A percentile compares a stretch with the other conserved stretches of the same genome.
Conservation (phyloP, 495 filamentous ascomycete genomes). For the Xylaria intraflava region DNA sequence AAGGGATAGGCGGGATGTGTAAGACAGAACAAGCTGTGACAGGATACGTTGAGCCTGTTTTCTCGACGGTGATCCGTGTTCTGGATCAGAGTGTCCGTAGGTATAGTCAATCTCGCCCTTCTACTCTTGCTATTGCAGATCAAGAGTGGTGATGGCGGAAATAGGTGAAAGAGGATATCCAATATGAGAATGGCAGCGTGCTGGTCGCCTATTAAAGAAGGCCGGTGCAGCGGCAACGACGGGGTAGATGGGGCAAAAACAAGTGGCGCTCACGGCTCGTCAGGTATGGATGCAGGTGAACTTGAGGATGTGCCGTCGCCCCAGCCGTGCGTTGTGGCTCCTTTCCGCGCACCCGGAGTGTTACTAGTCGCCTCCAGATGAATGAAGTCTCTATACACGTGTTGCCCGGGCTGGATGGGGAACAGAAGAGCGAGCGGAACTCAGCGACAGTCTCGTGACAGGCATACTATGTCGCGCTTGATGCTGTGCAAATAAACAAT, state of each 20-base stretch:
- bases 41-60: background rate
- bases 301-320: background rate
- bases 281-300: conserved; percentile 13
- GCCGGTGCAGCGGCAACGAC: background rate
- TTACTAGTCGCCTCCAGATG: background rate
- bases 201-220: background rate
- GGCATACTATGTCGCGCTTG: background rate
- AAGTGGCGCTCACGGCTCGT: background rate
- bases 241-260: background rate
- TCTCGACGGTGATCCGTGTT: background rate
- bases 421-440: background rate
- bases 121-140: background rate
- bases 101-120: background rate
- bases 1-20: background rate
- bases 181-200: conserved; percentile 1
- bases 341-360: background rate
- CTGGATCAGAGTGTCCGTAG: background rate
- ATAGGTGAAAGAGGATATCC: background rate
- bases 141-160: background rate
- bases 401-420: background rate
- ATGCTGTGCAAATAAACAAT: background rate
- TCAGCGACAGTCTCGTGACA: background rate
- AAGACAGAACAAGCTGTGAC: background rate
- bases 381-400: background rate
- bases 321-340: background rate